Evolutionary conservation across 2,329 filamentous ascomycete genomes (phyloP).

Genomic region (Talaromyces sp.): DNA sequence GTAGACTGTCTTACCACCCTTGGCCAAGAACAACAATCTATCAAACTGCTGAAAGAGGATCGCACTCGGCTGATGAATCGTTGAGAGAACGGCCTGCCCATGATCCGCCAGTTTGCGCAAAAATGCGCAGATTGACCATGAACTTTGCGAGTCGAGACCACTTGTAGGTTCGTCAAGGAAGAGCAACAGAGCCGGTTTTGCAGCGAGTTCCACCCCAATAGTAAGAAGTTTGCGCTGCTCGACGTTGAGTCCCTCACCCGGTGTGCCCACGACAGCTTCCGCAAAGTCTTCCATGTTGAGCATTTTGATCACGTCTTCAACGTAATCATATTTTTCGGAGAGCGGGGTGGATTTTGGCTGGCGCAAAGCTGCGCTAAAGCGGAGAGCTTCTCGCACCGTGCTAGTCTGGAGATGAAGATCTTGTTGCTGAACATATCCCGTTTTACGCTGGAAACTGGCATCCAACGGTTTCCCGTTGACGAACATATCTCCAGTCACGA

Average conservation of each 20-base stretch:
- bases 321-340: conserved; percentile 76
- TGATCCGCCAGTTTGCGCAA: conserved; percentile 81
- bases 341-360: conserved; percentile 70
- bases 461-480: conserved; percentile 70
- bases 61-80: conserved; percentile 88
- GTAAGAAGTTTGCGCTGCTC: conserved; percentile 71
- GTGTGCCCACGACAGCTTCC: conserved; percentile 82
- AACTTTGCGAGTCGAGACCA: conserved; percentile 84
- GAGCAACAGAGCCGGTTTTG: conserved; percentile 78
- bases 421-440: conserved; percentile 70
- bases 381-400: conserved; percentile 81
- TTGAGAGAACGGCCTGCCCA: conserved; percentile 85
- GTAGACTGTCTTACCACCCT: conserved; percentile 64
- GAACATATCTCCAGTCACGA: conserved; percentile 80
- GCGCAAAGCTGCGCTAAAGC: conserved; percentile 78
- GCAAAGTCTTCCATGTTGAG: conserved; percentile 86
- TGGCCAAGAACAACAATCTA: conserved; percentile 58
- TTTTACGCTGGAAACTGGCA: conserved; percentile 33
- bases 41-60: conserved; percentile 85
- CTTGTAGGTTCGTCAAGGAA: conserved; percentile 93
- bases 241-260: conserved; percentile 67
- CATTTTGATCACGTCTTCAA: conserved; percentile 75
- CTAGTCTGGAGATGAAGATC: conserved; percentile 80
- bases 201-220: conserved; percentile 88
- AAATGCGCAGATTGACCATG: conserved; percentile 81